Base-by-base conservation (phyloP, 495 filamentous ascomycete species). In the Xylaria castorea region DNA sequence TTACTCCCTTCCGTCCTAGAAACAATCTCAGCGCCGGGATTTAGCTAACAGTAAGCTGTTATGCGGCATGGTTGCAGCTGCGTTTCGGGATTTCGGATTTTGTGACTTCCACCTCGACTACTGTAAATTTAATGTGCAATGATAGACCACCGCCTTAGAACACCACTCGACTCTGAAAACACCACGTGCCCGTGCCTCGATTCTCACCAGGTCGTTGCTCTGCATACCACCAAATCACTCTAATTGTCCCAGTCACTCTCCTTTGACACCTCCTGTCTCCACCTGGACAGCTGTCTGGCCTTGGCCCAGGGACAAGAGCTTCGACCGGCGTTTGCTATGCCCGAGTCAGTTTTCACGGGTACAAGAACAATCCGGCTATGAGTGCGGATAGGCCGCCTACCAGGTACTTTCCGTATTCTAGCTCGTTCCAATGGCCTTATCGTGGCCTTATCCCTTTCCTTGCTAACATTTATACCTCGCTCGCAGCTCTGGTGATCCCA, bases 401-500 rank as follows among this genome's bases (percentile, higher is more conserved):
- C 22, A 73, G 71, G 71, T 69, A 73, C 51, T 22, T 46, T n/a
- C 36, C 46, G 9, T 53, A 7, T 6, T 42, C 46, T 30, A 11
- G 30, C 16, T 55, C 27, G 12, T 16, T 30, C 51, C 14, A 34
- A 16, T 16, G 25, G 61, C 36, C 20, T 5, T 44, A 25, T 44
- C 38, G 36, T 64, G n/a, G 61, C 38, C 61, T 44, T n/a, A 27
- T 27, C 40, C 44, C 50, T 25, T 64, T n/a, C 34, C 18, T 57
- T 46, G 66, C 57, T 68, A 32, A 68, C 36, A 63, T 22, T 44
- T 20, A 5, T 36, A 38, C 58, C 11, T 57, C 64, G 22, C 30
- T 70, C 44, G 34, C 30, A 68, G 65, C 32, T 62, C 64, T 38
- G 71, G 87, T 87, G 90, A 91, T 86, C 88, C 89, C 81, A 89